These are phyloP conservation scores for Glycine tomentella DNA, from an alignment of 306 rosid species.

Conservation along the genomic window DNA sequence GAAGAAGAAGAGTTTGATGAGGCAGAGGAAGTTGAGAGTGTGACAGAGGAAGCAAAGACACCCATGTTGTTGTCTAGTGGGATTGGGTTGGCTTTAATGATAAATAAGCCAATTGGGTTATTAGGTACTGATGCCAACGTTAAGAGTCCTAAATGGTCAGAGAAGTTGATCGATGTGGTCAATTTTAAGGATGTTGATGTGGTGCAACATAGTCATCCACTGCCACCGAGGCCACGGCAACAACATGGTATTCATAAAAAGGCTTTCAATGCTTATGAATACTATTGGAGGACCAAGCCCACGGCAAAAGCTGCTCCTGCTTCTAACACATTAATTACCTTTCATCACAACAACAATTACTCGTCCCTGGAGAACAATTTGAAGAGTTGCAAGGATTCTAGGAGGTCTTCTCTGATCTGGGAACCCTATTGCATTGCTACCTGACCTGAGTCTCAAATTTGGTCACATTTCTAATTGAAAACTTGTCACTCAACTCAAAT, in stretches of 20 bases:
- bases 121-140: slow-evolving; percentile 24
- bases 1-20: background rate
- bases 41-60: slow-evolving; percentile 34
- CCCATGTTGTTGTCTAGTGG: slow-evolving; percentile 46
- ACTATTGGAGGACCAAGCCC: slow-evolving; percentile 62
- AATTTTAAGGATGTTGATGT: slow-evolving; percentile 48
- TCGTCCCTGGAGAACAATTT: slow-evolving; percentile 38
- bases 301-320: slow-evolving; percentile 5
- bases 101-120: slow-evolving; percentile 56
- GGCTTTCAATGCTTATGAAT: slow-evolving; percentile 67
- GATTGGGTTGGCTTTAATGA: slow-evolving; percentile 56
- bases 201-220: slow-evolving; percentile 42
- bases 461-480: slow-evolving; percentile 32
- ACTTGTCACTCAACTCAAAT: slow-evolving; percentile 25
- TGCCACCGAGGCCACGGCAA: slow-evolving; percentile 55
- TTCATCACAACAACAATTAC: slow-evolving; percentile 24
- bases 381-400: slow-evolving; percentile 69
- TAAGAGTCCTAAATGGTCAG: slow-evolving; percentile 54
- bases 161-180: slow-evolving; percentile 51
- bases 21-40: slow-evolving; percentile 34
- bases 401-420: slow-evolving; percentile 69
- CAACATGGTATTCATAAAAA: too few species aligned
- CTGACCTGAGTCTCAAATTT: slow-evolving; percentile 42
- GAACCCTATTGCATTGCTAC: slow-evolving; percentile 85
- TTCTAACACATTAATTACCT: slow-evolving; percentile 7